Base-by-base conservation (phyloP, 2,329 filamentous ascomycete genomes). In the Fusarium subtropicale region DNA sequence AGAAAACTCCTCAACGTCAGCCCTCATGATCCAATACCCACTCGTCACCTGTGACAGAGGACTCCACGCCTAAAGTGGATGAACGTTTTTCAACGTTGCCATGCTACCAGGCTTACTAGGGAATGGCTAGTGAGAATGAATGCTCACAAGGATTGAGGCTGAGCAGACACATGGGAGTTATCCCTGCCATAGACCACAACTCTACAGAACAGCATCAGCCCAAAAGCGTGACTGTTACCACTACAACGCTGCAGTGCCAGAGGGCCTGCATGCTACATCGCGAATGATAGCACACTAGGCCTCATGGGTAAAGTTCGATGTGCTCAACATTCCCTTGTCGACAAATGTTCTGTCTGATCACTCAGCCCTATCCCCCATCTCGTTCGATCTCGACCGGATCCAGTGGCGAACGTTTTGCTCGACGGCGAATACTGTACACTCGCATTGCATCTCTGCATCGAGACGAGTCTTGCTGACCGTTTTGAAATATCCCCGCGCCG, bases 281-380 rank as follows among this genome's bases (percentile, higher is more conserved):
- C 56, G 50, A 60, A 64, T 54, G 46, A 34, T 46, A 45, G 31
- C 26, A 28, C 30, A 57, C 44, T 28, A 41, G 33, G 34, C 50
- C 26, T 45, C 53, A 71, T 63, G 57, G 56, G 50, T 48, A 56
- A 56, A 47, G 22, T 31, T 34, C 60, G 24, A 60, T 22, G 34
- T 39, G 44, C 46, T 30, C 20, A 30, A 30, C 44, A 45, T 20
- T 30, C 45, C 52, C 52, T 39, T 38, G 52, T 46, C 39, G 24
- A 47, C 33, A 42, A 50, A 53, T 54, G 51, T 57, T 28, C 41
- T 68, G 39, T 60, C 69, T 73, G 66, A 73, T 62, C 64, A 47
- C 34, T 74, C 70, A 73, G 72, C 70, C 72, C 68, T 74, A 72
- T 36, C 50, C 54, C 36, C 54, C 50, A 60, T 62, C 52, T 41